Conservation (phyloP, 495 filamentous ascomycete species). For the Xylaria venustula region DNA sequence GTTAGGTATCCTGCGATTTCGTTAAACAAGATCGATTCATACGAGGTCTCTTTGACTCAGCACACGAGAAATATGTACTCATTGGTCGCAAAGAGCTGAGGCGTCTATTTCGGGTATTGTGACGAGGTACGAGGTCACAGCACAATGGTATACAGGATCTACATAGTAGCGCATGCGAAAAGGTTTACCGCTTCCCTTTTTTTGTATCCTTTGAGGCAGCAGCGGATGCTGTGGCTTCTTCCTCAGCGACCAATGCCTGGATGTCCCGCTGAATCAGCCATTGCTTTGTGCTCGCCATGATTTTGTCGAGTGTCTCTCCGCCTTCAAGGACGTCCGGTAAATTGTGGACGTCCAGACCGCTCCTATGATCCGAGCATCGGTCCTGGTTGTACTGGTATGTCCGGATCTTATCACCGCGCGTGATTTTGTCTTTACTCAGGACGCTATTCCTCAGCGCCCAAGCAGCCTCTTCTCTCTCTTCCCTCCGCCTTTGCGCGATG, state of each 20-base stretch:
- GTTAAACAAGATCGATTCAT: too few relatives aligned
- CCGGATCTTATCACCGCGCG: slow-evolving; percentile 86
- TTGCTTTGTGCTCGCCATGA: slow-evolving; percentile 76
- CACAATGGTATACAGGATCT: slow-evolving; percentile 1
- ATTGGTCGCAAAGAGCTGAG: too few relatives aligned
- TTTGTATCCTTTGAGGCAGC: slow-evolving; percentile 19
- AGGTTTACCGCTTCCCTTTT: slow-evolving; percentile 32
- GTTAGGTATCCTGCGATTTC: too few relatives aligned
- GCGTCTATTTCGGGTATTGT: too few relatives aligned
- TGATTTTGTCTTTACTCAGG: slow-evolving; percentile 76
- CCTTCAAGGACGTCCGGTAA: slow-evolving; percentile 77
- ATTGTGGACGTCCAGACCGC: slow-evolving; percentile 78
- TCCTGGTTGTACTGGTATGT: slow-evolving; percentile 96
- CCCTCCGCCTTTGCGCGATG: slow-evolving; percentile 75
- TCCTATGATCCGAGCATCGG: slow-evolving; percentile 90
- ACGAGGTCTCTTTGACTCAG: not conserved
- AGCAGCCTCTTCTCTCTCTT: slow-evolving; percentile 82
- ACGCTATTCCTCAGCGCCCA: slow-evolving; percentile 68
- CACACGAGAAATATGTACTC: too few relatives aligned
- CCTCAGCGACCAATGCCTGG: slow-evolving; percentile 57
- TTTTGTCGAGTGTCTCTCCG: slow-evolving; percentile 64
- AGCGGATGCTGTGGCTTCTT: slow-evolving; percentile 35
- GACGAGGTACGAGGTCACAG: not conserved
- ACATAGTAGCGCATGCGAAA: not conserved
- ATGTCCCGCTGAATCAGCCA: slow-evolving; percentile 83